Evolutionary conservation across 345 rosid genomes (phyloP), one percentile per base, ranked within the genome.

Genomic region (Brassica juncea): DNA sequence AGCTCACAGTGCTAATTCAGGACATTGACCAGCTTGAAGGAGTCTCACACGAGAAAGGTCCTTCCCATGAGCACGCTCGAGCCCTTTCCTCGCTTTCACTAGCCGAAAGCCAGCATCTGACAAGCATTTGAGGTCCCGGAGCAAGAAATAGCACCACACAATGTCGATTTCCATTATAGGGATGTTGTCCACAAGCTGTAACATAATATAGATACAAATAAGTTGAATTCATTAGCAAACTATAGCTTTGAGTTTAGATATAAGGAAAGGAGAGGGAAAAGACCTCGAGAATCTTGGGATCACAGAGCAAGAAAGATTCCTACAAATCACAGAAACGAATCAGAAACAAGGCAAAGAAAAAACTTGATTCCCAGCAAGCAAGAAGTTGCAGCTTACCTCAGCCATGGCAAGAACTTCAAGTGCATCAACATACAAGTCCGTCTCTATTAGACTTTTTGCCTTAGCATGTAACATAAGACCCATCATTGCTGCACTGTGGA

Each of bases 131-230:
- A 94, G 75, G 83, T 94, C 97, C 66, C 76, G 89, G 47, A 92
- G 96, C 97, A 91, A 85, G 87, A 92, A 94, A 80, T 90, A 92
- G 82, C 98, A 94, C 99, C 99, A 94, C 11, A 93, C 99, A 87
- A 92, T 91, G 91, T 94, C 98, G 82, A 94, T 89, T 87, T 94
- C 94, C 86, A 94, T 85, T 55, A 94, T 90, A 34, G 99, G 89
- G 80, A 92, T 87, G 78, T 92, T 94, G 84, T 94, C 98, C 80
- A 91, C 86, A 70, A 89, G 79, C 99, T 94, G 89, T 30, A 85
- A 81, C 55, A 47, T 12, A 47, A 12, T 10, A 42, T 10, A 42
- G 49, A 42, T 47, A 47, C 54, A 47, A 47, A 1, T 14, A 2
- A 14, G 15, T 4, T 47, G 55, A 42, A 0, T 4, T 7, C 37